A percentile compares a stretch with the other conserved stretches of the same genome.
These are phyloP conservation scores for Escovopsis sp. DNA, from an alignment of 2,329 filamentous ascomycete species.

Conservation along the genomic window DNA sequence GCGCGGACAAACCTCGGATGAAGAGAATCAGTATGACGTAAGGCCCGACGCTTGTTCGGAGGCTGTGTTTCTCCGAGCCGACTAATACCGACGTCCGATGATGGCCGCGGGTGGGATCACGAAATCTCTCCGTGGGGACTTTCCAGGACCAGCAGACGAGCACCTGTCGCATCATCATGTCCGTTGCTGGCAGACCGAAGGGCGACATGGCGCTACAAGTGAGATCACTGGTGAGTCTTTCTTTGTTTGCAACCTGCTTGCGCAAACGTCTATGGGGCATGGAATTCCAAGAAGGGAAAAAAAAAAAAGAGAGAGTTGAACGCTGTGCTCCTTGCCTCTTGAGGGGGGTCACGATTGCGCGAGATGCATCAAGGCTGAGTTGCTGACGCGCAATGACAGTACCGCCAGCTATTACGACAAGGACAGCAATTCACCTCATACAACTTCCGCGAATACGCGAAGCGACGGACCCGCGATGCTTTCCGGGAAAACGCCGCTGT, in stretches of 20 bases:
- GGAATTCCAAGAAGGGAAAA: too few relatives aligned
- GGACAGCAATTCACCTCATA: slow-evolving; percentile 80
- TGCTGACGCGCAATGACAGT: slow-evolving; percentile 36
- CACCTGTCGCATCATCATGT: slow-evolving; percentile 21
- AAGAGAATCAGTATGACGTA: not conserved
- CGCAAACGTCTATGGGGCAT: too few relatives aligned
- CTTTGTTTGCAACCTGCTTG: too few relatives aligned
- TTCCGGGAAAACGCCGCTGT: slow-evolving; percentile 70
- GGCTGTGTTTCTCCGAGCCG: slow-evolving; percentile 17
- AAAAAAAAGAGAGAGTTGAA: too few relatives aligned
- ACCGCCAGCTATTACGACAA: slow-evolving; percentile 80
- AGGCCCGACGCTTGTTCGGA: not conserved
- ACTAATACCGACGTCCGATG: slow-evolving; percentile 18
- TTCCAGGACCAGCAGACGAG: slow-evolving; percentile 8
- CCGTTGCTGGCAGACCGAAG: slow-evolving; percentile 25
- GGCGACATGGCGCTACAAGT: slow-evolving; percentile 43
- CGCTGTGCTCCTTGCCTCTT: too few relatives aligned
- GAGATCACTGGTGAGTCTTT: slow-evolving; percentile 36
- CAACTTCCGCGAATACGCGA: slow-evolving; percentile 96
- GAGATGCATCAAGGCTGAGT: too few relatives aligned
- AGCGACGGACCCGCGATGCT: slow-evolving; percentile 75
- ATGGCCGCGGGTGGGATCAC: not conserved
- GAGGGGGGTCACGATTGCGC: too few relatives aligned
- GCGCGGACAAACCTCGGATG: slow-evolving; percentile 4
- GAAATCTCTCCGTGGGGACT: slow-evolving; percentile 2